Evolutionary conservation across 73 alveolate genomes (phyloP).

Genomic region (Stentor coeruleus): DNA sequence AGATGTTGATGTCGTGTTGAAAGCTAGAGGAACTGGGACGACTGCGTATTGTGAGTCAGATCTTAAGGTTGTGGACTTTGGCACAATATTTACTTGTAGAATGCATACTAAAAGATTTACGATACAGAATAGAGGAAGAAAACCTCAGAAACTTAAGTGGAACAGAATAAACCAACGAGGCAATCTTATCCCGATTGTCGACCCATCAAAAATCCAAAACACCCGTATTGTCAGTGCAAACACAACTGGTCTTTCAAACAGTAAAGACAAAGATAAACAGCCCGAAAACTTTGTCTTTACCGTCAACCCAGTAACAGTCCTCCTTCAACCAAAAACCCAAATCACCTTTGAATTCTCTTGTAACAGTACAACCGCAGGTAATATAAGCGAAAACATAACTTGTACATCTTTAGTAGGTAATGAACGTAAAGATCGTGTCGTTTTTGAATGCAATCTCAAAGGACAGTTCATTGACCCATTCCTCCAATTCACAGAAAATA

Average conservation of each 20-base stretch:
- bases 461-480: constrained; percentile 98
- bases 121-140: constrained; percentile 99
- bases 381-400: constrained; percentile 76
- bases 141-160: constrained; percentile 94
- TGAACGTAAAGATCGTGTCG: constrained; percentile 94
- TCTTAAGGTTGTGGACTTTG: constrained; percentile 93
- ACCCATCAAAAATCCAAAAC: neutral
- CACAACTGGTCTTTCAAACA: constrained; percentile 8
- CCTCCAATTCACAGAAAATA: constrained; percentile 90
- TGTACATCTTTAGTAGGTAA: constrained; percentile 91
- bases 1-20: constrained; percentile 95
- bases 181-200: neutral
- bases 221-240: constrained; percentile 29
- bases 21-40: constrained; percentile 99
- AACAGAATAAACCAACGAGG: constrained; percentile 46
- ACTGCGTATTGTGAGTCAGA: constrained; percentile 91
- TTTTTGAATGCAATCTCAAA: constrained; percentile 85
- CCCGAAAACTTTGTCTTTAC: constrained; percentile 22
- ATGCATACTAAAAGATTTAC: constrained; percentile 89
- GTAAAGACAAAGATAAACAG: constrained; percentile 13
- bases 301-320: constrained; percentile 21
- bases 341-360: constrained; percentile 48
- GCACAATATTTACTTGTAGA: constrained; percentile 96
- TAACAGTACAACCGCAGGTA: constrained; percentile 73
- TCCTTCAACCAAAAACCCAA: constrained; percentile 32